Evolutionary conservation across 163 green algal genomes (phyloP), one percentile per base, ranked within the genome.

Genomic region (Scenedesmus sp.): DNA sequence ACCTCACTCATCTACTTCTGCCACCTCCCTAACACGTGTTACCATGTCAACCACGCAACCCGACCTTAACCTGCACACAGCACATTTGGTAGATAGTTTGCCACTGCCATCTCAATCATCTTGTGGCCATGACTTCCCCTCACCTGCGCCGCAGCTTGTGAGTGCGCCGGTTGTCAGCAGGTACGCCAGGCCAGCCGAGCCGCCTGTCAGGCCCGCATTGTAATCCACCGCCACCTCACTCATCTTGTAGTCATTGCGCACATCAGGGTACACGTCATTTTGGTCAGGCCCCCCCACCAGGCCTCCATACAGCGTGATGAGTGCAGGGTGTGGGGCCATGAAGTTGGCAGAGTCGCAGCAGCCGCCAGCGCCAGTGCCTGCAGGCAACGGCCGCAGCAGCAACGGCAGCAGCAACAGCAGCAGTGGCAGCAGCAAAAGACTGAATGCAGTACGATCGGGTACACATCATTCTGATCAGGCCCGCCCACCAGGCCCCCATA

Each of bases 211-310:
- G 2, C 76, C 76, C 15, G 76, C 76, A 12, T 84, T 84, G 76
- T 84, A 84, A 13, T 84, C 76, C 26, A 84, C 26, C 3, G 76
- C 76, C 76, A 84, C 76, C 76, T 84, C 76, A 60, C 76, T 84
- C 76, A 59, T 56, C 76, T 84, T 56, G 26, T 56, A 56, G 34
- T 84, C 70, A 12, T 81, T 81, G 20, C 70, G 70, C 23, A 81
- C n/a, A 12, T 81, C 70, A 4, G 70, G 70, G 70, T 81, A 81
- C 5, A 12, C 70, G 9, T 81, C 70, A 52, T 81, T 81, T 54
- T 81, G 70, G 20, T 81, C 70, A 7, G 70, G 70, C 18, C 76
- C 76, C 4, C 76, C 76, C 26, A 84, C 76, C 76, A 84, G 34
- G 34, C 26, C 76, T 4, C 76, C 76, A 8, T 12, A 84, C 26